Base-by-base conservation (phyloP, 2,329 filamentous ascomycete genomes). In the Aureobasidium vineae region DNA sequence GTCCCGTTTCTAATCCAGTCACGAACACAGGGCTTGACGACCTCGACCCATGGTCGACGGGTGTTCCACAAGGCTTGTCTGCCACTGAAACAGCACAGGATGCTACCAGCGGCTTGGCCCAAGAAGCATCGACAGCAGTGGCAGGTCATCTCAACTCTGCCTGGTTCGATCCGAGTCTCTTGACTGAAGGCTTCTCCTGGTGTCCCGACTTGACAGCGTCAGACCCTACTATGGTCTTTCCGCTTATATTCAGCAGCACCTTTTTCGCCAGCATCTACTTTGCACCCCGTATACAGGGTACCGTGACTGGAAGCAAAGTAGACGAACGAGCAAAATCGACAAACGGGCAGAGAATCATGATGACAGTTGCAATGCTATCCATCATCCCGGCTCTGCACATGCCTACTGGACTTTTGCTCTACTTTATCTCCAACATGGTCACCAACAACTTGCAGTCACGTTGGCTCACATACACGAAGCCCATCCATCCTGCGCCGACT, bases 121-220 rank as follows among this genome's bases (percentile, higher is more conserved):
- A 40, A 40, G 41, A 64, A 41, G 38, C 47, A n/a, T 50, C 61
- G 33, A 19, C 36, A 7, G 33, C 38, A 21, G 31, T 28, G 13
- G 40, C 36, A 49, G 43, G 2, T 21, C 53, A 43, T 8, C 41
- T 23, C 21, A 45, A 50, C 15, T 52, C 59, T 40, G 21, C 7
- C 7, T 77, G 74, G 71, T 74, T 82, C 38, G 83, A 86, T 69
- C 80, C 81, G 3, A 79, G 80, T 5, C 75, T 88, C 19, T 79
- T 81, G 5, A 79, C 73, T 8, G 86, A 87, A 75, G 86, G 86
- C n/a, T 79, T 82, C 3, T 76, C 86, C 1, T 89, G 86, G 86
- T 87, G 87, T 66, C 79, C 81, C 1, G 79, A 88, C 72, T 79
- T 89, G 16, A 75, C 84, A 5, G 71, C 79, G 0, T 76, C 83